phyloP scores from a whole-genome alignment of 2,329 filamentous ascomycete genomes.

The Aspergillus costaricaensis region DNA sequence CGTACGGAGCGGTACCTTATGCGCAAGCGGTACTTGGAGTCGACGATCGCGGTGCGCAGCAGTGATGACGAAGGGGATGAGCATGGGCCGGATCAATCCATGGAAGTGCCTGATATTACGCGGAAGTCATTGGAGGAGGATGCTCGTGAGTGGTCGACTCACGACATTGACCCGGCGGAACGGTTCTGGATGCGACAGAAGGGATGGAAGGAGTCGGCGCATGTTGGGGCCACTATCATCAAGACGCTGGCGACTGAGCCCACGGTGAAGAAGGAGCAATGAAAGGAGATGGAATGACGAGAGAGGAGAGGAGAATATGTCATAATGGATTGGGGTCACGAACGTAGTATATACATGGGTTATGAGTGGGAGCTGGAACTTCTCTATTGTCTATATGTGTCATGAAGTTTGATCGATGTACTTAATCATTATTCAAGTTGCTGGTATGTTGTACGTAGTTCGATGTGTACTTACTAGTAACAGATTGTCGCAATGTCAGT shows the following conservation, averaged over 20 bases:
- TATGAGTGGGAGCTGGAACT: not conserved
- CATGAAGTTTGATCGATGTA: not conserved
- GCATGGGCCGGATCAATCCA: conserved; percentile 15
- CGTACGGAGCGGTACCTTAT: conserved; percentile 77
- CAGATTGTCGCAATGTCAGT: too few species aligned
- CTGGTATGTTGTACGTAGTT: not conserved
- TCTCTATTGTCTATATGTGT: not conserved
- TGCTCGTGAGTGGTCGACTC: conserved; percentile 38
- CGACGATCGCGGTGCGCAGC: conserved; percentile 25
- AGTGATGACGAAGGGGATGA: conserved; percentile 28
- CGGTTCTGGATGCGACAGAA: conserved; percentile 49
- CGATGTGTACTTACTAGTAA: not conserved
- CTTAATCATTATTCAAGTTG: too few species aligned
- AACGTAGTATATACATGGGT: not conserved
- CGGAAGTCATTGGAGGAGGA: conserved; percentile 46
- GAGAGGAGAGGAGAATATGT: not conserved
- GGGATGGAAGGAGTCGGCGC: conserved; percentile 46
- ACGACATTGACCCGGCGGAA: conserved; percentile 35
- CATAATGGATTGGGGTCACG: not conserved
- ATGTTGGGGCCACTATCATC: conserved; percentile 45
- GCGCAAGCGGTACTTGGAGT: conserved; percentile 73
- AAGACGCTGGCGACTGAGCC: conserved; percentile 30
- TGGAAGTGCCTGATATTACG: conserved; percentile 34
- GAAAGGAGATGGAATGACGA: not conserved
- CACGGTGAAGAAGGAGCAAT: conserved; percentile 41